Evolutionary conservation across 306 rosid species (phyloP).

Genomic region (Ormosia emarginata): DNA sequence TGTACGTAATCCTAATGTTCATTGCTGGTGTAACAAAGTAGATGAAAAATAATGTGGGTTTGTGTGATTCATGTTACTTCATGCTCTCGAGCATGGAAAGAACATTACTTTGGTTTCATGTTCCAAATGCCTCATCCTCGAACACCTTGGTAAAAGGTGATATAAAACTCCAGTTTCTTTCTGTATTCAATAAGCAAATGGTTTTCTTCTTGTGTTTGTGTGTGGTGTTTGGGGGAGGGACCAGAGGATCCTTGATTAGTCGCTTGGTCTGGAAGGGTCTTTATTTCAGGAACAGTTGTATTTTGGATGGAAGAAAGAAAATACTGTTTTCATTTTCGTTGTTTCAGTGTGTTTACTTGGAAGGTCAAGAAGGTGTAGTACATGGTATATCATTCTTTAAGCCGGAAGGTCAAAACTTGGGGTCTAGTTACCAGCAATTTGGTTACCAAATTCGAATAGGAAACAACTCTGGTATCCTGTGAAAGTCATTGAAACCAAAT

Average conservation of each 20-base stretch:
- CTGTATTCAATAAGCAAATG: neutral
- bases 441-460: neutral
- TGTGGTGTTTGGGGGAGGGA: neutral
- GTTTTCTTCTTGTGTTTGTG: constrained; percentile 1
- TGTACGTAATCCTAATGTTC: constrained; percentile 25
- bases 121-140: constrained; percentile 18
- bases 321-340: neutral
- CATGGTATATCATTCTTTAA: neutral
- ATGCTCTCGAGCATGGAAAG: constrained; percentile 29
- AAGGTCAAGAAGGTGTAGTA: neutral
- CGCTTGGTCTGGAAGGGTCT: neutral
- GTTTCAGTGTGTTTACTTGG: neutral
- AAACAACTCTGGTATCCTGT: neutral
- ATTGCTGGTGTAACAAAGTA: constrained; percentile 23
- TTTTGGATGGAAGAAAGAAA: neutral
- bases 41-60: constrained; percentile 37
- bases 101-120: constrained; percentile 22
- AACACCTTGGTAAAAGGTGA: constrained; percentile 13
- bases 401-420: neutral
- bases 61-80: constrained; percentile 16
- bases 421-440: neutral
- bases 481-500: neutral
- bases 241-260: neutral
- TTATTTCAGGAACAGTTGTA: neutral
- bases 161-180: constrained; percentile 7